A percentile compares a stretch with the other conserved stretches of the same genome.
Conservation (phyloP, 2,329 filamentous ascomycete genomes). For the Zymoseptoria passerinii region DNA sequence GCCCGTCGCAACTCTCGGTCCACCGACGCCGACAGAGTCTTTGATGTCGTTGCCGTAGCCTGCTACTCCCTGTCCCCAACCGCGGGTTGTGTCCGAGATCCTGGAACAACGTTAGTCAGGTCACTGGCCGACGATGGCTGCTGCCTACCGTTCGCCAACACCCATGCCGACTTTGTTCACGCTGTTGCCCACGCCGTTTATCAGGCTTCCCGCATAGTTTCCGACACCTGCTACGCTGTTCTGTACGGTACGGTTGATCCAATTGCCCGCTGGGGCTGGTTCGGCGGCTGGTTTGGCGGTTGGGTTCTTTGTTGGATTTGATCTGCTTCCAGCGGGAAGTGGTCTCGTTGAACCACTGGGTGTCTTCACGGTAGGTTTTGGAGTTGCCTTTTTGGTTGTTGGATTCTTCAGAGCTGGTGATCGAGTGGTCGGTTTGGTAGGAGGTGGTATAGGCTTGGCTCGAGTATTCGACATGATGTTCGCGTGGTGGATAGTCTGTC, state of each 20-base stretch:
- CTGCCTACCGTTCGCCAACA: slow-evolving; percentile 33
- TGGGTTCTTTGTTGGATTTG: slow-evolving; percentile 10
- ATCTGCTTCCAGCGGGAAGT: slow-evolving; percentile 2
- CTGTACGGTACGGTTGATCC: slow-evolving; percentile 40
- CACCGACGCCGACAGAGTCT: slow-evolving; percentile 38
- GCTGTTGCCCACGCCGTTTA: slow-evolving; percentile 38
- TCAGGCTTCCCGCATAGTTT: slow-evolving; percentile 36
- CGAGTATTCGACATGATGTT: slow-evolving; percentile 9
- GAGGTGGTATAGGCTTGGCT: slow-evolving; percentile 7
- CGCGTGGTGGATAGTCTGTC: background rate
- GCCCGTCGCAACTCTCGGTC: slow-evolving; percentile 36
- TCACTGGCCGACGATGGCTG: background rate
- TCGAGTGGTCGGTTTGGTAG: background rate
- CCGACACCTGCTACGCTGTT: slow-evolving; percentile 37
- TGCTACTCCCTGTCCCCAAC: slow-evolving; percentile 42
- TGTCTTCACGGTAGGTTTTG: slow-evolving; percentile 7
- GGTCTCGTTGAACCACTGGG: slow-evolving; percentile 7
- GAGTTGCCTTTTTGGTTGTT: slow-evolving; percentile 9
- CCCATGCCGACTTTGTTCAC: slow-evolving; percentile 41
- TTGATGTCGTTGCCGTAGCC: slow-evolving; percentile 45
- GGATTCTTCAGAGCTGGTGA: slow-evolving; percentile 6
- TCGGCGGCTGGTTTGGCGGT: slow-evolving; percentile 5
- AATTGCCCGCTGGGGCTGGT: slow-evolving; percentile 30
- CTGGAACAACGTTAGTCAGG: slow-evolving; percentile 18
- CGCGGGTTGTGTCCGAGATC: slow-evolving; percentile 37